phyloP scores from a whole-genome alignment of 768 basidiomycete species.

The Leccinum subgranulosum region DNA sequence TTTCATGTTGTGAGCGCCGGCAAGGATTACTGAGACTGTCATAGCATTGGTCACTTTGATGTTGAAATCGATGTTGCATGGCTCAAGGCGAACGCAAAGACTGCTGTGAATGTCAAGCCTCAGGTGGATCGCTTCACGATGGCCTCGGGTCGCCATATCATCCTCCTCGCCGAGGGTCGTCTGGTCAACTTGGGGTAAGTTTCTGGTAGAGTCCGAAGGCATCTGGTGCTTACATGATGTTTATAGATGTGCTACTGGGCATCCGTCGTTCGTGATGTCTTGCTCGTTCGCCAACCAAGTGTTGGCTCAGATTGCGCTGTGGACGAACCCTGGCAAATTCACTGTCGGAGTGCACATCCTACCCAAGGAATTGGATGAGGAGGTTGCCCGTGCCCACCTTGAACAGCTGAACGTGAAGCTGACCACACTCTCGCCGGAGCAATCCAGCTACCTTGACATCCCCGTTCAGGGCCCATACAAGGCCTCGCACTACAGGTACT shows the following conservation, averaged over 20 bases:
- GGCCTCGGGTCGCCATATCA: constrained; percentile 87
- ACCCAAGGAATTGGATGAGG: constrained; percentile 98
- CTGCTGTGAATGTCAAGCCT: constrained; percentile 90
- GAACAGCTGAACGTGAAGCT: constrained; percentile 91
- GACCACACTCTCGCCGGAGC: constrained; percentile 66
- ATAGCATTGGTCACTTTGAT: constrained; percentile 82
- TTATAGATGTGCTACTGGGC: constrained; percentile 88
- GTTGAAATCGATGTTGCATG: constrained; percentile 96
- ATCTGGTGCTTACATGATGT: constrained; percentile 7
- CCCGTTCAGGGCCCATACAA: constrained; percentile 81
- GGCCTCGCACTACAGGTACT: constrained; percentile 61
- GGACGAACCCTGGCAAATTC: constrained; percentile 91
- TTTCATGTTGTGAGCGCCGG: neutral
- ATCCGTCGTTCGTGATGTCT: constrained; percentile 99
- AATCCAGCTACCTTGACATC: constrained; percentile 91
- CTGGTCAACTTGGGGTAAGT: constrained; percentile 95
- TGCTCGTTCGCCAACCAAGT: constrained; percentile 99
- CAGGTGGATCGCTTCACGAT: constrained; percentile 98
- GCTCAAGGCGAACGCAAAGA: constrained; percentile 90
- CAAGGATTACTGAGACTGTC: constrained; percentile 9
- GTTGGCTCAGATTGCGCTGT: constrained; percentile 96
- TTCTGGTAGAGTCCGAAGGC: neutral
- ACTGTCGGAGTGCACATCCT: constrained; percentile 97
- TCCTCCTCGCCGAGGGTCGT: constrained; percentile 97
- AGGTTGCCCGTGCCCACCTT: constrained; percentile 96